A percentile compares a stretch with the other conserved stretches of the same genome.
These are phyloP conservation scores for Fraxinus excelsior DNA, from an alignment of 257 asterid species.

Conservation along the genomic window DNA sequence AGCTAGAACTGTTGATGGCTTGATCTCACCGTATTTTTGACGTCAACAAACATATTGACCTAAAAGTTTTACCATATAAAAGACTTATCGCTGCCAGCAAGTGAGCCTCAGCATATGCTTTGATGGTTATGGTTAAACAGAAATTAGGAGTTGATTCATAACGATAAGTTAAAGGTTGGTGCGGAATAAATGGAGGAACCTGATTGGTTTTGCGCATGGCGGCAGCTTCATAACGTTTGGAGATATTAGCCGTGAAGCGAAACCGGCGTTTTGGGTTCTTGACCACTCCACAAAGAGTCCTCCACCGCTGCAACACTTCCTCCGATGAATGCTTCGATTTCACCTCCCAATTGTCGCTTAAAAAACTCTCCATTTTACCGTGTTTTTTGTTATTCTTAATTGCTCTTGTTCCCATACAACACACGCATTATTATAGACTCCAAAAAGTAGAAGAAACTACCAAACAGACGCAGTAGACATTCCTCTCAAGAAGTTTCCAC, in stretches of 20 bases:
- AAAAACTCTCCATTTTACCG: constrained; percentile 49
- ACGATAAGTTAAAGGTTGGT: too few species aligned
- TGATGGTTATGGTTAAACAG: too few species aligned
- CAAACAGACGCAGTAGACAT: background rate
- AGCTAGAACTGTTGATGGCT: too few species aligned
- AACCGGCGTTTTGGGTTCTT: constrained; percentile 84
- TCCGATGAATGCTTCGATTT: constrained; percentile 70
- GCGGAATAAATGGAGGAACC: constrained; percentile 32
- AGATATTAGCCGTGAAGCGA: constrained; percentile 83
- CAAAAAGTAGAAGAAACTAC: background rate
- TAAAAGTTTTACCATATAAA: too few species aligned
- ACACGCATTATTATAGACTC: background rate
- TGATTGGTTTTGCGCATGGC: constrained; percentile 79
- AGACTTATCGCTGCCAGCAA: too few species aligned
- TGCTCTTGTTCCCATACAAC: background rate
- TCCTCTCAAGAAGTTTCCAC: constrained; percentile 20
- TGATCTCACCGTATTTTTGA: too few species aligned
- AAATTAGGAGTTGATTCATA: too few species aligned
- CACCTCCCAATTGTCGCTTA: constrained; percentile 75
- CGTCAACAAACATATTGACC: too few species aligned
- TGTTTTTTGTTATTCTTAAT: background rate
- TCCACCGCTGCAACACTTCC: constrained; percentile 76
- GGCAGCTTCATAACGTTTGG: constrained; percentile 79
- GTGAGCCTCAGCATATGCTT: too few species aligned
- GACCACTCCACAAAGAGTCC: constrained; percentile 68